phyloP scores from a whole-genome alignment of 2,329 filamentous ascomycete genomes.

The Bimuria novae-zelandiae region DNA sequence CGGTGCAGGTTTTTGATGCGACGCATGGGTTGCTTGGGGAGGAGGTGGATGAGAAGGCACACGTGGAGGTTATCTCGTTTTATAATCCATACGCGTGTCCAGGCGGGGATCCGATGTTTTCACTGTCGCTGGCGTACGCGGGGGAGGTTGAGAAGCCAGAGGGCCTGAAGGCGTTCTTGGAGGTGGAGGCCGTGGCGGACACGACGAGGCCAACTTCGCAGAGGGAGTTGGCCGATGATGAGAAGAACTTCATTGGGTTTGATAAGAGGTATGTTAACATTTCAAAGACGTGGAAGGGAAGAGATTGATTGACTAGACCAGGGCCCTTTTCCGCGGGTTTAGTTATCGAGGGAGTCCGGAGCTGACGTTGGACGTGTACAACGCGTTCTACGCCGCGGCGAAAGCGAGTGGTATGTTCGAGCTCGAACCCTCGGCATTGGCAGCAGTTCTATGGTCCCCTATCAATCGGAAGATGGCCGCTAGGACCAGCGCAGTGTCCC shows the following conservation, averaged over 20 bases:
- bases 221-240: slow-evolving; percentile 1
- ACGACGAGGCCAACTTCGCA: background rate
- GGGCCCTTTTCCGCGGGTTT: slow-evolving; percentile 3
- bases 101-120: background rate
- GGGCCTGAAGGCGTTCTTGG: background rate
- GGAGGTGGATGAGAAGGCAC: slow-evolving; percentile 1
- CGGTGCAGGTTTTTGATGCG: background rate
- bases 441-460: background rate
- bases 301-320: background rate
- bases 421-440: background rate
- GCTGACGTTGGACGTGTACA: background rate
- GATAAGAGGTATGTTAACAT: background rate
- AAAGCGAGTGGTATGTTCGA: background rate
- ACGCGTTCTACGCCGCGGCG: background rate
- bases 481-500: background rate
- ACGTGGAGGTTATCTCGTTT: slow-evolving; percentile 4
- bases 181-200: slow-evolving; percentile 1
- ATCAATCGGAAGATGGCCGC: background rate
- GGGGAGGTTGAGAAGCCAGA: background rate
- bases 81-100: background rate
- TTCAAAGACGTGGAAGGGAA: background rate
- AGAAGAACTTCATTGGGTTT: background rate
- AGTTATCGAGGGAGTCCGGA: slow-evolving; percentile 1
- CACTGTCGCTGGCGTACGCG: background rate
- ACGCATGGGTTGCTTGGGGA: background rate